Percentiles rank a stretch among this genome's conserved stretches.
phyloP scores from a whole-genome alignment of 73 alveolate species.

The Chromera velia region DNA sequence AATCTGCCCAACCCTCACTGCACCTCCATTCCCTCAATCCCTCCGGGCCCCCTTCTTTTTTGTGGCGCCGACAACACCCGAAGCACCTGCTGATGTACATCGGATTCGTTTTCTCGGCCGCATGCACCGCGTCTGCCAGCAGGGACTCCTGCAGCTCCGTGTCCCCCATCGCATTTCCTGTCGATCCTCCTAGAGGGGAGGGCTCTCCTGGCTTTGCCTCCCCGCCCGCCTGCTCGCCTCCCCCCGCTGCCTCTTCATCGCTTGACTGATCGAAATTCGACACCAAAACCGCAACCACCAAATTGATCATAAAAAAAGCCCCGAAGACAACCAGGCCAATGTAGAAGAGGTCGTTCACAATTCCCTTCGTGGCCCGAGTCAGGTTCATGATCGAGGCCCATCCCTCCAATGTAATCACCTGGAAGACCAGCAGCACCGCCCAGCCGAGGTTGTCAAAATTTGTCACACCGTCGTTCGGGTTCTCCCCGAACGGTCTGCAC shows the following conservation, averaged over 20 bases:
- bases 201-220: neutral
- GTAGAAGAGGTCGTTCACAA: conserved; percentile 40
- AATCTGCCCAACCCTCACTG: too few relatives aligned
- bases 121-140: neutral
- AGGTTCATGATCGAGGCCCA: conserved; percentile 50
- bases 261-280: conserved; percentile 15
- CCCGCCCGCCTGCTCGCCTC: neutral
- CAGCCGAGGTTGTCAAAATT: conserved; percentile 42
- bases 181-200: too few relatives aligned
- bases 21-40: too few relatives aligned
- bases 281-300: conserved; percentile 49
- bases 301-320: conserved; percentile 51
- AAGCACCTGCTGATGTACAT: neutral
- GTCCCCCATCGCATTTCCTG: too few relatives aligned
- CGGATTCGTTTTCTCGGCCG: neutral
- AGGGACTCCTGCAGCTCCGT: too few relatives aligned
- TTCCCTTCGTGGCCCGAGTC: conserved; percentile 14
- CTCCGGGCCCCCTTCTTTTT: too few relatives aligned
- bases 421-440: conserved; percentile 46
- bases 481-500: too few relatives aligned
- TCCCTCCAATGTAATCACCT: conserved; percentile 47
- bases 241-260: conserved; percentile 13
- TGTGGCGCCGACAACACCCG: too few relatives aligned
- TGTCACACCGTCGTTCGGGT: conserved; percentile 48
- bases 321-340: conserved; percentile 32